These are phyloP conservation scores for Leptographium flavum DNA, from an alignment of 2,329 filamentous ascomycete species.

Conservation along the genomic window DNA sequence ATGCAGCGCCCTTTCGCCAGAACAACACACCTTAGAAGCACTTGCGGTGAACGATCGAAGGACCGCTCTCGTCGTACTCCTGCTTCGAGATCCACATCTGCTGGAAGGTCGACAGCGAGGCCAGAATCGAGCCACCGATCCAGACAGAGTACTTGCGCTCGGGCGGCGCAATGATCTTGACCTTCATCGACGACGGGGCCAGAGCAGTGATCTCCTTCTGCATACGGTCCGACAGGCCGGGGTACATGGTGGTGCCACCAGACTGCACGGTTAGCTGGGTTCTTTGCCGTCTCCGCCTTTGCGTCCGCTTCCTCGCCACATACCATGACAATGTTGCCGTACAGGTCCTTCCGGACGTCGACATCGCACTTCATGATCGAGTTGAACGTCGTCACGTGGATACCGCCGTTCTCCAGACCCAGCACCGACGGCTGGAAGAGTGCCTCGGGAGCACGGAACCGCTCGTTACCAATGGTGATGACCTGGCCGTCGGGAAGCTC, in stretches of 20 bases:
- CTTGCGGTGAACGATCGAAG: slow-evolving; percentile 99
- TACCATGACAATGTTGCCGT: slow-evolving; percentile 99
- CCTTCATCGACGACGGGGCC: slow-evolving; percentile 99
- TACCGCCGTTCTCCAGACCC: slow-evolving; percentile 96
- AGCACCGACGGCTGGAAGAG: slow-evolving; percentile 98
- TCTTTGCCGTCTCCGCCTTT: neutral
- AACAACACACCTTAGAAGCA: slow-evolving; percentile 77
- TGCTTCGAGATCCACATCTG: slow-evolving; percentile 99
- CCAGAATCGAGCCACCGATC: slow-evolving; percentile 99
- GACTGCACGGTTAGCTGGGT: slow-evolving; percentile 47
- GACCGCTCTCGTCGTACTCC: slow-evolving; percentile 99
- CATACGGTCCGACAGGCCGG: slow-evolving; percentile 99
- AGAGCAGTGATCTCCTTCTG: slow-evolving; percentile 99
- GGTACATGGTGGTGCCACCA: slow-evolving; percentile 99
- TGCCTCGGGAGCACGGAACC: slow-evolving; percentile 98
- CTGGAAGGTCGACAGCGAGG: slow-evolving; percentile 99
- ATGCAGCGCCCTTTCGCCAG: neutral
- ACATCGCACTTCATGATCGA: slow-evolving; percentile 99
- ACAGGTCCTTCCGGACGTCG: slow-evolving; percentile 99
- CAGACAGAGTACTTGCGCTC: slow-evolving; percentile 99
- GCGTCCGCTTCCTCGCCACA: slow-evolving; percentile 21
- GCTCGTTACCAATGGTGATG: slow-evolving; percentile 99
- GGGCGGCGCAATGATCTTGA: slow-evolving; percentile 99
- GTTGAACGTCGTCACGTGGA: slow-evolving; percentile 99
- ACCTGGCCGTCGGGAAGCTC: slow-evolving; percentile 98